Conservation (phyloP, 495 filamentous ascomycete genomes). For the Aspergillus ellipticus region DNA sequence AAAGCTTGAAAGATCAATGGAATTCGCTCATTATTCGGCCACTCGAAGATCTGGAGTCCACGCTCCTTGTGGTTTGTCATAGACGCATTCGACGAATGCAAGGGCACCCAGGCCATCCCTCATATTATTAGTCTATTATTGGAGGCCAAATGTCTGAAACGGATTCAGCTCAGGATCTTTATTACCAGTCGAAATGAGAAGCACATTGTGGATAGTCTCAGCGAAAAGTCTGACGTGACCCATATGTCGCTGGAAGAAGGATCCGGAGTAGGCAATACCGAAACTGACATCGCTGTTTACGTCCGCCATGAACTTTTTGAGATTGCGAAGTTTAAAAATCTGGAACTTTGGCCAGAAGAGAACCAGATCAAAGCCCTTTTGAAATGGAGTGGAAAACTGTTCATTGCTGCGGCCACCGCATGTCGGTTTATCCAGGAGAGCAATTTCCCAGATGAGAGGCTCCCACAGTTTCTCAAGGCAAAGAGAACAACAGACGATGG, state of each 20-base stretch:
- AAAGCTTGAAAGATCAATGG: not conserved
- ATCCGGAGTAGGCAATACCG: not conserved
- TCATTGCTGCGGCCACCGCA: not conserved
- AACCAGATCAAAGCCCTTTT: not conserved
- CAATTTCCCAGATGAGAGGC: not conserved
- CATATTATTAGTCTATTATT: not conserved
- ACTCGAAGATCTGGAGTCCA: not conserved
- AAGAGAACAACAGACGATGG: not conserved
- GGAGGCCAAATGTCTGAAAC: not conserved
- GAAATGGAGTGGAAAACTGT: not conserved
- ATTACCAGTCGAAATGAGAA: not conserved
- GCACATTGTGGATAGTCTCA: not conserved
- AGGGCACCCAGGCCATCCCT: not conserved
- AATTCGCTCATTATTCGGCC: not conserved
- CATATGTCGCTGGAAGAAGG: not conserved
- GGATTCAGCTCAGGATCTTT: not conserved
- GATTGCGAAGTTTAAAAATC: not conserved
- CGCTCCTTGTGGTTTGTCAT: not conserved
- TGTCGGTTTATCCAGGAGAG: not conserved
- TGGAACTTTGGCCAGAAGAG: not conserved
- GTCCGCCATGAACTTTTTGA: not conserved
- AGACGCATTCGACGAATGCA: conserved; percentile 1
- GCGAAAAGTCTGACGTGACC: not conserved
- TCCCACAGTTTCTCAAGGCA: not conserved
- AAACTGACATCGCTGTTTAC: not conserved